Evolutionary conservation across 2,329 filamentous ascomycete genomes (phyloP).

Genomic region (Monosporascus sp.): DNA sequence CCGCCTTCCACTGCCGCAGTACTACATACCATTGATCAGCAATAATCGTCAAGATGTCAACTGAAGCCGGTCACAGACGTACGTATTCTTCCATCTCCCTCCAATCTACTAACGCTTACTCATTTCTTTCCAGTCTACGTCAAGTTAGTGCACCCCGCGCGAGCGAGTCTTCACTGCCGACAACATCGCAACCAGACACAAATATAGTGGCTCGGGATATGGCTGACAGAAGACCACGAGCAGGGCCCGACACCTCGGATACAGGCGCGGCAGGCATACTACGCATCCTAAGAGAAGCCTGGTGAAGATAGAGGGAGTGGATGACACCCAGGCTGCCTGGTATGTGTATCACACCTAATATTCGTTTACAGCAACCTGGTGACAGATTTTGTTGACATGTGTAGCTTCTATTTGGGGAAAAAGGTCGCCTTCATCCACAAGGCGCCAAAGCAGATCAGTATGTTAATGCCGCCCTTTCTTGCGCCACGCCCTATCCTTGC

Average conservation of each 20-base stretch:
- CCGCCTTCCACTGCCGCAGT: too few relatives aligned
- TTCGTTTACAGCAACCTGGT: background rate
- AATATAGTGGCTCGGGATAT: background rate
- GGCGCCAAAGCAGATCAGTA: conserved; percentile 9
- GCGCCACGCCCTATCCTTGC: too few relatives aligned
- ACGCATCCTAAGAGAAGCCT: conserved; percentile 9
- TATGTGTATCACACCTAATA: conserved; percentile 1
- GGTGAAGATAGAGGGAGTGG: conserved; percentile 12
- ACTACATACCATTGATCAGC: too few relatives aligned
- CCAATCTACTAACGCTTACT: background rate
- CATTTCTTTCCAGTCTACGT: conserved; percentile 7
- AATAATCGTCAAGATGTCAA: conserved; percentile 5
- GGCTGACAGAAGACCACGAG: conserved; percentile 4
- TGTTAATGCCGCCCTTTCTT: background rate
- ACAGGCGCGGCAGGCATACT: conserved; percentile 8
- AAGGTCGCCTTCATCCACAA: conserved; percentile 12
- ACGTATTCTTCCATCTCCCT: background rate
- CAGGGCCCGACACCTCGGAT: conserved; percentile 11
- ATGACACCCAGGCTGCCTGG: conserved; percentile 8
- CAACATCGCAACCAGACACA: background rate
- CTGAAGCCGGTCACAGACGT: conserved; percentile 12
- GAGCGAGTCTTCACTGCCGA: background rate
- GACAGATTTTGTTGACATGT: background rate
- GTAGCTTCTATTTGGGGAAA: conserved; percentile 12
- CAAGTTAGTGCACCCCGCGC: conserved; percentile 8